A percentile compares a stretch with the other conserved stretches of the same genome.
Evolutionary conservation across 208 protist species (phyloP).

Genomic region (Trypanosoma cruzi): DNA sequence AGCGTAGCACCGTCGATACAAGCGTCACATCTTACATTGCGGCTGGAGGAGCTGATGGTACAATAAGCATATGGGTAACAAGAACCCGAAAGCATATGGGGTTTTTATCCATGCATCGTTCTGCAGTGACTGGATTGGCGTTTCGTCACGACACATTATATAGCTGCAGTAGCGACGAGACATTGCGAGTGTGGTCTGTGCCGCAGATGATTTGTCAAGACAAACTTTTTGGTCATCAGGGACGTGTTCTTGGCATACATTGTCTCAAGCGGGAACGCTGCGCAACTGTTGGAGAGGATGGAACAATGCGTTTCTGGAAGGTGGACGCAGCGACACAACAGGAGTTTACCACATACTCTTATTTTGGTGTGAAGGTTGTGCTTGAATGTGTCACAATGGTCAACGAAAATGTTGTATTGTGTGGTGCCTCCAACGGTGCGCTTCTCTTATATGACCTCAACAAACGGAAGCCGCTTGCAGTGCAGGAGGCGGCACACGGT

Average conservation of each 20-base stretch:
- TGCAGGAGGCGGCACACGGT: constrained; percentile 73
- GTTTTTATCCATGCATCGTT: constrained; percentile 83
- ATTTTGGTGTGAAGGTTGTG: constrained; percentile 40
- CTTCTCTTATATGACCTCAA: constrained; percentile 88
- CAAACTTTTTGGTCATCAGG: constrained; percentile 88
- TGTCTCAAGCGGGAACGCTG: constrained; percentile 73
- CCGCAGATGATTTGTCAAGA: constrained; percentile 87
- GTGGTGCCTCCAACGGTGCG: constrained; percentile 70
- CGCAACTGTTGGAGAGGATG: constrained; percentile 83
- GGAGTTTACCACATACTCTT: constrained; percentile 25
- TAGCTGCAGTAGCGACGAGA: constrained; percentile 75
- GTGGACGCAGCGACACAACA: constrained; percentile 88
- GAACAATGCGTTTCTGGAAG: constrained; percentile 91
- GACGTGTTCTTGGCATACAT: constrained; percentile 55
- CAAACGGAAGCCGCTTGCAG: constrained; percentile 66
- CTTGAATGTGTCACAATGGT: constrained; percentile 86
- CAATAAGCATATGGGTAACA: constrained; percentile 86
- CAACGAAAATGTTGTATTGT: constrained; percentile 72
- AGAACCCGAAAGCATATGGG: constrained; percentile 61
- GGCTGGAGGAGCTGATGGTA: constrained; percentile 73
- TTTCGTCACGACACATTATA: constrained; percentile 84
- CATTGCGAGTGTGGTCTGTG: constrained; percentile 87
- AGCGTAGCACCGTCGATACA: constrained; percentile 80
- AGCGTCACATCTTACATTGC: constrained; percentile 84
- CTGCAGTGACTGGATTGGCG: constrained; percentile 80